Conservation (phyloP, 2,329 filamentous ascomycete species). For the Xylariaceae sp. region DNA sequence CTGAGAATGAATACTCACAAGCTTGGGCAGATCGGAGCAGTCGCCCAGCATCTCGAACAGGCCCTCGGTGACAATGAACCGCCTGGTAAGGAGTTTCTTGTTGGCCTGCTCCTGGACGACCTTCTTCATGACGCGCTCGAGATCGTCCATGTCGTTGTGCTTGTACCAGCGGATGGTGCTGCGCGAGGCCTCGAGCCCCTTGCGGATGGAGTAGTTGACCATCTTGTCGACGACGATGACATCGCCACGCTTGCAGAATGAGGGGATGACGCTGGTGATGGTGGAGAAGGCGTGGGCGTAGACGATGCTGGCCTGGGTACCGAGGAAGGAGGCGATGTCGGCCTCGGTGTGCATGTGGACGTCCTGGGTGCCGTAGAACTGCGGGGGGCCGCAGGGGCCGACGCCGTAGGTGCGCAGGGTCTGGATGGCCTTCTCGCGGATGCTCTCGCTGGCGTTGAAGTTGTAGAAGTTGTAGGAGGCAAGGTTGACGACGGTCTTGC, state of each 20-base stretch:
- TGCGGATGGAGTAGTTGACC: slow-evolving; percentile 89
- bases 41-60: slow-evolving; percentile 90
- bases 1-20: slow-evolving; percentile 47
- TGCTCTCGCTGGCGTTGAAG: slow-evolving; percentile 84
- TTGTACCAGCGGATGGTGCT: slow-evolving; percentile 92
- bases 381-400: slow-evolving; percentile 91
- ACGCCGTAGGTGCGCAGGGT: slow-evolving; percentile 94
- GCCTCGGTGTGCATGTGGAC: slow-evolving; percentile 96
- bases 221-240: slow-evolving; percentile 94
- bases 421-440: slow-evolving; percentile 93
- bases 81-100: slow-evolving; percentile 80
- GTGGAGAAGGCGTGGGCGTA: slow-evolving; percentile 97
- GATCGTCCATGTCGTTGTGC: slow-evolving; percentile 92
- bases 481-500: slow-evolving; percentile 87
- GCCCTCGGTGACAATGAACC: slow-evolving; percentile 95
- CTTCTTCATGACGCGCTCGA: slow-evolving; percentile 79
- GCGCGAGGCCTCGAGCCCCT: slow-evolving; percentile 87
- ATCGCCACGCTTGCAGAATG: slow-evolving; percentile 95
- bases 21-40: slow-evolving; percentile 75
- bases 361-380: slow-evolving; percentile 98
- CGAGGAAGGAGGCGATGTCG: slow-evolving; percentile 86
- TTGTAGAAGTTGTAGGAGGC: slow-evolving; percentile 98
- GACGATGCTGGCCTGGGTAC: slow-evolving; percentile 84
- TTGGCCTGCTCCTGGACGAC: slow-evolving; percentile 82
- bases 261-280: slow-evolving; percentile 93